A percentile compares a stretch with the other conserved stretches of the same genome.
These are phyloP conservation scores for Aspergillus sp. DNA, from an alignment of 2,329 filamentous ascomycete genomes.

Conservation along the genomic window DNA sequence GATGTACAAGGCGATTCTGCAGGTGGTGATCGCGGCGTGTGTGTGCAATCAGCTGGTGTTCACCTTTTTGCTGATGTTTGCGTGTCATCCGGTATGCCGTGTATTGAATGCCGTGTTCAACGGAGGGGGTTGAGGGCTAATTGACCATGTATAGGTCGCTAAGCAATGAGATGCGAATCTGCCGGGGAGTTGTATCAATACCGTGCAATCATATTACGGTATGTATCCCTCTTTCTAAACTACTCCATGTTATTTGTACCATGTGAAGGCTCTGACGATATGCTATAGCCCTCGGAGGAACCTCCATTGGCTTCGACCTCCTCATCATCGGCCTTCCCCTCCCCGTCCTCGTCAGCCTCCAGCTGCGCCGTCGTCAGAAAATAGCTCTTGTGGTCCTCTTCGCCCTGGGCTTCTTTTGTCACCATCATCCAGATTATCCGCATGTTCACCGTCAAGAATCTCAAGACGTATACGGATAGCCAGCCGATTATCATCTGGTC, in stretches of 20 bases:
- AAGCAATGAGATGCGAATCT: constrained; percentile 39
- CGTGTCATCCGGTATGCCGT: constrained; percentile 21
- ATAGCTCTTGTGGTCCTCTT: constrained; percentile 38
- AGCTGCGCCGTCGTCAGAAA: constrained; percentile 13
- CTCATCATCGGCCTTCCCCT: constrained; percentile 19
- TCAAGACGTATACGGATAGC: constrained; percentile 41
- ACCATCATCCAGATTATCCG: constrained; percentile 46
- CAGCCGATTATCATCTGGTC: constrained; percentile 40
- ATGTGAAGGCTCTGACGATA: too few species aligned
- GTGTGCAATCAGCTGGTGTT: constrained; percentile 34
- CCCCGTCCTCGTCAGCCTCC: constrained; percentile 15
- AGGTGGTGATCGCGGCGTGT: constrained; percentile 28
- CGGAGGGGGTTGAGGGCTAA: not conserved
- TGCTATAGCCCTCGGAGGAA: constrained; percentile 7
- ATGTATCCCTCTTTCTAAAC: constrained; percentile 10
- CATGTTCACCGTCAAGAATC: constrained; percentile 41
- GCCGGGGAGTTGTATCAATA: constrained; percentile 33
- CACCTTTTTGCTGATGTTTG: constrained; percentile 17
- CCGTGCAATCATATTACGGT: constrained; percentile 38
- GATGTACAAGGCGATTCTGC: constrained; percentile 26
- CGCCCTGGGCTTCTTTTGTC: constrained; percentile 45
- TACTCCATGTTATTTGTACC: constrained; percentile 6
- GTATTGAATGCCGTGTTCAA: not conserved
- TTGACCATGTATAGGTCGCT: constrained; percentile 14
- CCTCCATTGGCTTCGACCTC: constrained; percentile 16